Percentiles rank a stretch among this genome's conserved stretches.
Evolutionary conservation across 208 protist species (phyloP).

Genomic region (Crithidia acanthocephali): DNA sequence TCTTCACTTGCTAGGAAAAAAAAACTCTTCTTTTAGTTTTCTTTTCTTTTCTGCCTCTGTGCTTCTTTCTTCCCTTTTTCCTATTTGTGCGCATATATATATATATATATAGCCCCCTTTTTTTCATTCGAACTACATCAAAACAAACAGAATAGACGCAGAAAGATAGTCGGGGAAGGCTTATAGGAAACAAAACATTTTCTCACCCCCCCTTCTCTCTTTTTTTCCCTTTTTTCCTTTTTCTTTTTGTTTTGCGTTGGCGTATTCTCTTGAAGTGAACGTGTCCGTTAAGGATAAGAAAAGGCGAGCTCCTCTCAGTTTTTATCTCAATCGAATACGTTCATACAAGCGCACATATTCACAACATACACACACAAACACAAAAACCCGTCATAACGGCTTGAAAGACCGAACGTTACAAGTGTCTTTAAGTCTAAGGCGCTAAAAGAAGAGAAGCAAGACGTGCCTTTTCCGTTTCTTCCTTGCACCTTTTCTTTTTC

Average conservation of each 20-base stretch:
- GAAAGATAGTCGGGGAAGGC: not conserved
- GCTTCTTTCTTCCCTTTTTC: slow-evolving; percentile 1
- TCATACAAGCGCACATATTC: too few species aligned
- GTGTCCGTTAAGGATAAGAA: too few species aligned
- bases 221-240: not conserved
- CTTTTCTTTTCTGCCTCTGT: not conserved
- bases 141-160: not conserved
- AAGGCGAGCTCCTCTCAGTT: too few species aligned
- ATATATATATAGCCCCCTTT: too few species aligned
- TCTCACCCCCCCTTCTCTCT: not conserved
- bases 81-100: not conserved
- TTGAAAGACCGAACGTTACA: too few species aligned
- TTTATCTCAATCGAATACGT: too few species aligned
- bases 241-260: not conserved
- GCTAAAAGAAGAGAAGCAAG: too few species aligned
- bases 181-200: not conserved
- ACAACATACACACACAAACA: too few species aligned
- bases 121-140: not conserved
- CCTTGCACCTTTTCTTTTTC: not conserved
- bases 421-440: not conserved
- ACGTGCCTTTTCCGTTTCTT: not conserved
- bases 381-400: too few species aligned
- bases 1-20: not conserved
- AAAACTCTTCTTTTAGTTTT: not conserved
- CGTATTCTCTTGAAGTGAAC: too few species aligned